Evolutionary conservation across 768 basidiomycete species (phyloP), one percentile per base, ranked within the genome.

Genomic region (Boletus insuetus): DNA sequence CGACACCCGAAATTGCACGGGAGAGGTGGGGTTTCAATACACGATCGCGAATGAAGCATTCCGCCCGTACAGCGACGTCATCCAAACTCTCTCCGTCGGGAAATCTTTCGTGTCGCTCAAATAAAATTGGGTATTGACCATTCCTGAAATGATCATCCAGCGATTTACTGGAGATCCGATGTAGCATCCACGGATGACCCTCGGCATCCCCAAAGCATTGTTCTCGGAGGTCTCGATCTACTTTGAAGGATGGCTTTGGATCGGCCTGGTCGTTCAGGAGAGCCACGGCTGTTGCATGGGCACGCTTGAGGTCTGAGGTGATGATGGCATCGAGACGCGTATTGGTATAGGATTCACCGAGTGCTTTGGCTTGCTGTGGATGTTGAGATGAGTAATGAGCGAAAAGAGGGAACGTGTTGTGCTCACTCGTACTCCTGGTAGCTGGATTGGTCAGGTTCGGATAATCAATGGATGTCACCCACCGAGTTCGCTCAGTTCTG

Each of bases 401-500:
- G 17, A 13, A 24, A 34, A 17, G 35, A 41, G 12, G 7, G 7
- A 12, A 11, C 14, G 2, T 4, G 12, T 40, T 31, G 42, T 58
- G 48, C 76, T 63, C 62, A 82, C 85, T 58, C 76, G 77, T 74
- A 82, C 80, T n/a, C 83, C 84, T 85, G 66, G 35, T n/a, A 13
- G 39, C 16, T 20, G 44, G 50, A 54, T 54, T 47, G 44, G 49
- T 63, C 20, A 51, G 42, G 3, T 46, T 20, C 26, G 24, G 45
- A 26, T 42, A 45, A 19, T 16, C 41, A 31, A 16, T n/a, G 41
- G 51, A 42, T 45, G 42, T 6, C 3, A 65, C 73, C 63, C 66
- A 86, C 90, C 90, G 63, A 91, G 86, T 59, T 86, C 87, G 19
- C 86, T 84, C 16, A 93, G 74, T 1, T 84, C 79, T 12, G 89